These are phyloP conservation scores for Saccharomyces hybrid DNA, from an alignment of 1,139 yeast genomes.

Conservation along the genomic window DNA sequence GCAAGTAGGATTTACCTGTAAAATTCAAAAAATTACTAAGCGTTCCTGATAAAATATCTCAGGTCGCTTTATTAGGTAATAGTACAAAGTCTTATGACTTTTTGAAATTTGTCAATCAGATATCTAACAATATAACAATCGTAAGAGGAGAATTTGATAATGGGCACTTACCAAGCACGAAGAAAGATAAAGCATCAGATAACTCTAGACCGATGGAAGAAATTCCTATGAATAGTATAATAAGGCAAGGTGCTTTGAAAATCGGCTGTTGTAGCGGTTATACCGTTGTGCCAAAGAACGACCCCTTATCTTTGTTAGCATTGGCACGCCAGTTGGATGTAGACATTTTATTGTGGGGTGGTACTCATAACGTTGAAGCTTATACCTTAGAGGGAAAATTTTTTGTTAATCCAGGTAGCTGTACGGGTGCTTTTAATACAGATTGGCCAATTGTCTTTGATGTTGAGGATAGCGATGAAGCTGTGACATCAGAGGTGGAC, in stretches of 20 bases:
- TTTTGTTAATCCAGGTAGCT: slow-evolving; percentile 92
- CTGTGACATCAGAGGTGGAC: slow-evolving; percentile 1
- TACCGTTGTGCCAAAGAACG: slow-evolving; percentile 75
- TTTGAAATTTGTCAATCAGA: slow-evolving; percentile 50
- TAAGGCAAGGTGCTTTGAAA: slow-evolving; percentile 61
- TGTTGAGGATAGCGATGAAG: neutral
- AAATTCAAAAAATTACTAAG: slow-evolving; percentile 55
- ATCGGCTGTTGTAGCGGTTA: slow-evolving; percentile 85
- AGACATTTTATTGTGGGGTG: slow-evolving; percentile 93
- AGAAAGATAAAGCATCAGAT: slow-evolving; percentile 43
- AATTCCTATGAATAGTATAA: slow-evolving; percentile 58
- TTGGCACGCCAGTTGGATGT: slow-evolving; percentile 89
- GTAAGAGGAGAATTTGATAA: slow-evolving; percentile 75
- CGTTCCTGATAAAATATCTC: slow-evolving; percentile 74
- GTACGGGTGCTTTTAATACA: slow-evolving; percentile 78
- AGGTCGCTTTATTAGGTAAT: slow-evolving; percentile 82
- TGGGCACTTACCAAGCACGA: slow-evolving; percentile 39
- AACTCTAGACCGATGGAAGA: slow-evolving; percentile 28
- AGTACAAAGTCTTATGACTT: slow-evolving; percentile 64
- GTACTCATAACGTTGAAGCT: slow-evolving; percentile 88
- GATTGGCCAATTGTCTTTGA: slow-evolving; percentile 41
- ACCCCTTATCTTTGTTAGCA: slow-evolving; percentile 74
- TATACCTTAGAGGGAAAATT: slow-evolving; percentile 88
- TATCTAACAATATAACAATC: slow-evolving; percentile 65
- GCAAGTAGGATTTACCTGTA: slow-evolving; percentile 34